phyloP scores from a whole-genome alignment of 768 basidiomycete species.

The Auriscalpium orientale region DNA sequence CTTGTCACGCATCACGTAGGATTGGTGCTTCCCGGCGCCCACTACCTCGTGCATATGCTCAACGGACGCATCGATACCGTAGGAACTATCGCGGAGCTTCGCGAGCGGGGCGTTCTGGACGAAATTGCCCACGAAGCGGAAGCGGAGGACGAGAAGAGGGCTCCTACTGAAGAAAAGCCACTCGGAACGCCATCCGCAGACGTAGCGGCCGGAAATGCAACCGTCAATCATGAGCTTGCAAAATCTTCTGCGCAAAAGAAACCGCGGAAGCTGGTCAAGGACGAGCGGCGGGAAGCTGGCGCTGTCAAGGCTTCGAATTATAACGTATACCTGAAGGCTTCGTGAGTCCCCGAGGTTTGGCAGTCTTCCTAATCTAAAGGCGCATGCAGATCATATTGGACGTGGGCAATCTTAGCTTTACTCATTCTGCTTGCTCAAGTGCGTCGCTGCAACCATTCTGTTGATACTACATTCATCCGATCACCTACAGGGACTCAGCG shows the following conservation, averaged over 20 bases:
- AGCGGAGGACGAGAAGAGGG: slow-evolving; percentile 36
- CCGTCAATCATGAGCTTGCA: slow-evolving; percentile 20
- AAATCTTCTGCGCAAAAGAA: slow-evolving; percentile 41
- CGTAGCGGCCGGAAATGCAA: slow-evolving; percentile 22
- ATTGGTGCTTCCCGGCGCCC: slow-evolving; percentile 64
- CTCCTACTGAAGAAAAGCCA: slow-evolving; percentile 9
- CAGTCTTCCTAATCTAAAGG: background rate
- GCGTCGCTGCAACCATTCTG: background rate
- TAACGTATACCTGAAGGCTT: slow-evolving; percentile 61
- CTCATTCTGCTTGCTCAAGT: slow-evolving; percentile 39
- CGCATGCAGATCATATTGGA: slow-evolving; percentile 66
- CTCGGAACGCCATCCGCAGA: slow-evolving; percentile 22
- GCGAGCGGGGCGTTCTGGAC: slow-evolving; percentile 52
- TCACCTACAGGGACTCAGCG: slow-evolving; percentile 36
- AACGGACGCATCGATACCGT: slow-evolving; percentile 76
- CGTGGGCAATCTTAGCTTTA: slow-evolving; percentile 46
- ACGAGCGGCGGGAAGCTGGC: slow-evolving; percentile 75
- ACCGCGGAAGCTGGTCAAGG: slow-evolving; percentile 68
- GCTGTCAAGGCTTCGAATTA: slow-evolving; percentile 73
- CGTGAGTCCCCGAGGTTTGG: too few species aligned
- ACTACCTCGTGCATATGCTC: slow-evolving; percentile 71
- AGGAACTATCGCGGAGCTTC: slow-evolving; percentile 60
- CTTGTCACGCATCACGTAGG: slow-evolving; percentile 83
- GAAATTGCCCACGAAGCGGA: slow-evolving; percentile 47
- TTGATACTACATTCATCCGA: background rate